These are phyloP conservation scores for Nicotiana tabacum DNA, from an alignment of 257 asterid genomes.

Conservation along the genomic window DNA sequence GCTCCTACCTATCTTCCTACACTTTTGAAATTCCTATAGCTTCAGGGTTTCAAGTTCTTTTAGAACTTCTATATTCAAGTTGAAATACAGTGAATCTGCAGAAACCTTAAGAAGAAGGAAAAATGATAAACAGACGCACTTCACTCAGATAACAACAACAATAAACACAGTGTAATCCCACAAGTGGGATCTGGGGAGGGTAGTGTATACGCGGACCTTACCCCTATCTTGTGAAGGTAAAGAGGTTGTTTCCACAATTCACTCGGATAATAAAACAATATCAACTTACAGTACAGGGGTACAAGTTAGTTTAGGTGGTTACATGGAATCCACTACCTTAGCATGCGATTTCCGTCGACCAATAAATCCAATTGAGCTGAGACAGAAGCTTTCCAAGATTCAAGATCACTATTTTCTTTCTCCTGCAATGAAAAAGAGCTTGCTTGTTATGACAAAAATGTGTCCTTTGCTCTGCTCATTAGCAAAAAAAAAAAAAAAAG, in stretches of 20 bases:
- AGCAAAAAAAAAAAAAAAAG: neutral
- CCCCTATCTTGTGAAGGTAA: too few species aligned
- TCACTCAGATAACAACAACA: neutral
- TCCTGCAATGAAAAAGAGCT: slow-evolving; percentile 37
- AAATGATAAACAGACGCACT: neutral
- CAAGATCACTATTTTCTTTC: slow-evolving; percentile 52
- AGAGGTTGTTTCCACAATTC: neutral
- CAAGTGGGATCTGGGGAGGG: too few species aligned
- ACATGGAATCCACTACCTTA: slow-evolving; percentile 55
- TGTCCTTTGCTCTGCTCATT: neutral
- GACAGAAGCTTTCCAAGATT: slow-evolving; percentile 59
- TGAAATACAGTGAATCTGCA: neutral
- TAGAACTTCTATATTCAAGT: neutral
- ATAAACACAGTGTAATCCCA: neutral
- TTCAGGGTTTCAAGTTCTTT: neutral
- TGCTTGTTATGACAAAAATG: neutral
- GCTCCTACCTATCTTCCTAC: neutral
- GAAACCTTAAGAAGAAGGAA: slow-evolving; percentile 2
- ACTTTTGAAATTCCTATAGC: neutral
- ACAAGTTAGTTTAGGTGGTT: neutral
- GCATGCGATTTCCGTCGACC: slow-evolving; percentile 56
- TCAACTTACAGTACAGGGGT: neutral
- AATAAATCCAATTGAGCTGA: slow-evolving; percentile 53
- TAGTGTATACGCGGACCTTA: too few species aligned
- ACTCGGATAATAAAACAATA: neutral